Evolutionary conservation across 352 stramenopile genomes (phyloP).

Genomic region (Phytopythium cucurbitacearum): DNA sequence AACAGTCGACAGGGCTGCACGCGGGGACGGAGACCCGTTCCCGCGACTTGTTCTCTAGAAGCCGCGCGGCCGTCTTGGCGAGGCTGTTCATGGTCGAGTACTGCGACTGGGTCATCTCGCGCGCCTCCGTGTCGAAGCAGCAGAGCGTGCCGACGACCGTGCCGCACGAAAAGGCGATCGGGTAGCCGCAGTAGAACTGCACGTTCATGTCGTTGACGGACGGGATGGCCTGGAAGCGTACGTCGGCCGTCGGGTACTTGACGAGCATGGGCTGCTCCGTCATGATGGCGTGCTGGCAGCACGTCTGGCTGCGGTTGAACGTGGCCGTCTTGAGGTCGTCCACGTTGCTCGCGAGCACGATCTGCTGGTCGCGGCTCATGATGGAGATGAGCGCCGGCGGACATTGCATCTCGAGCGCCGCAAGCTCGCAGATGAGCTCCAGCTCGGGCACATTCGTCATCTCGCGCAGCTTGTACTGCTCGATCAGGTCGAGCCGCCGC

Average conservation of each 20-base stretch:
- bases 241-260: conserved; percentile 25
- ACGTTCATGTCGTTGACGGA: conserved; percentile 5
- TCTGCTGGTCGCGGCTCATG: background rate
- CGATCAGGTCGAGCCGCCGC: conserved; percentile 8
- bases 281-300: conserved; percentile 37
- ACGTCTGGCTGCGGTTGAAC: conserved; percentile 24
- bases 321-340: background rate
- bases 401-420: background rate
- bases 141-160: conserved; percentile 21
- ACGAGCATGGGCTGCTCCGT: conserved; percentile 20
- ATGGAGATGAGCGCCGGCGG: background rate
- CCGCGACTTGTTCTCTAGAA: conserved; percentile 18
- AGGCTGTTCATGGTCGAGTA: conserved; percentile 23
- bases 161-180: conserved; percentile 17
- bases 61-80: conserved; percentile 10
- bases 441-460: conserved; percentile 2
- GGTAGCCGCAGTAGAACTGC: conserved; percentile 57
- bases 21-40: background rate
- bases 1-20: no score
- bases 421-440: conserved; percentile 7
- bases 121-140: conserved; percentile 15
- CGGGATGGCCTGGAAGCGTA: conserved; percentile 27
- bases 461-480: conserved; percentile 23
- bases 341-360: conserved; percentile 1
- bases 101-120: conserved; percentile 25